These are phyloP conservation scores for Pichia manshurica DNA, from an alignment of 805 yeast species.

Conservation along the genomic window DNA sequence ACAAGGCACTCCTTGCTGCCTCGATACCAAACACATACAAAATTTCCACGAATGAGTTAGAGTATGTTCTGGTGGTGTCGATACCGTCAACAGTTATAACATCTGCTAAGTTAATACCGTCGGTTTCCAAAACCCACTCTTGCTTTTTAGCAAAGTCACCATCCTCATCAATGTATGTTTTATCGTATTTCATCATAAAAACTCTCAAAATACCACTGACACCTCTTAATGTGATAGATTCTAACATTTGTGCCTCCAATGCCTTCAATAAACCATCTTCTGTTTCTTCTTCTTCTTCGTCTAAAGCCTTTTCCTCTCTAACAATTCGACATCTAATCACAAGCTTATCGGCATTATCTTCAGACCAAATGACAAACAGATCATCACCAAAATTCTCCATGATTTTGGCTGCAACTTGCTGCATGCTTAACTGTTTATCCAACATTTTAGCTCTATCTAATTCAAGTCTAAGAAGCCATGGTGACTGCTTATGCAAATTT, in stretches of 20 bases:
- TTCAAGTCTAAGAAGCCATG: conserved; percentile 95
- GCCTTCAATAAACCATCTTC: conserved; percentile 95
- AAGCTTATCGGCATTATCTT: conserved; percentile 95
- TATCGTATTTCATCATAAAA: conserved; percentile 82
- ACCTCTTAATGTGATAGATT: conserved; percentile 92
- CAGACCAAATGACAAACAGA: conserved; percentile 96
- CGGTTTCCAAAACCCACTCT: conserved; percentile 98
- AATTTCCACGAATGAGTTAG: conserved; percentile 94
- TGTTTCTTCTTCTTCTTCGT: conserved; percentile 90
- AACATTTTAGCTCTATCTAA: conserved; percentile 98
- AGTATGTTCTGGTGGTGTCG: conserved; percentile 82
- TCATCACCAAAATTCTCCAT: conserved; percentile 91
- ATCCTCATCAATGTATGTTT: conserved; percentile 61
- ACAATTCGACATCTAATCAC: conserved; percentile 97
- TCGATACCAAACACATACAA: conserved; percentile 95
- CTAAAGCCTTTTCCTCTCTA: conserved; percentile 89
- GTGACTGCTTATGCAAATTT: conserved; percentile 89
- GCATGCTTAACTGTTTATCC: conserved; percentile 96
- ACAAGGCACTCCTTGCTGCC: conserved; percentile 93
- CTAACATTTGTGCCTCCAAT: conserved; percentile 94
- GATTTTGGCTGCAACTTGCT: conserved; percentile 94
- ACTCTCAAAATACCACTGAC: conserved; percentile 88
- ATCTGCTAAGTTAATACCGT: conserved; percentile 93
- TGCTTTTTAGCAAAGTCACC: conserved; percentile 88
- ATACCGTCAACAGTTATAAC: conserved; percentile 95